Evolutionary conservation across 805 yeast species (phyloP), one percentile per base, ranked within the genome.

Genomic region (Yamadazyma takamatsuzukensis): DNA sequence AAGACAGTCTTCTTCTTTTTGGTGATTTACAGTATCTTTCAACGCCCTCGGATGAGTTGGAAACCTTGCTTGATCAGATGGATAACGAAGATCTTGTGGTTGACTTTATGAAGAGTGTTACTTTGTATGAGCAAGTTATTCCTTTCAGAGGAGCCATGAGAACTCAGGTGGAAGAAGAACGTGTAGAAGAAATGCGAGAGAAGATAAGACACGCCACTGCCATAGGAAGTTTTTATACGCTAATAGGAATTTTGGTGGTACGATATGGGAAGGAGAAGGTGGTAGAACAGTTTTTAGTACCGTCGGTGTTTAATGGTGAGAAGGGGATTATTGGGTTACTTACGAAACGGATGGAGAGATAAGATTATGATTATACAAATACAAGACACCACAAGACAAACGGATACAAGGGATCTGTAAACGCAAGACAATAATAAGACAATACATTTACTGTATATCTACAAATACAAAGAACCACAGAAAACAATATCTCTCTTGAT

Each of bases 401-500:
- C n/a, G n/a, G n/a, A n/a, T n/a, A n/a, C n/a, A n/a, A n/a, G n/a
- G n/a, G n/a, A n/a, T n/a, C n/a, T n/a, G n/a, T n/a, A n/a, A n/a
- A n/a, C n/a, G n/a, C n/a, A n/a, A n/a, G n/a, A n/a, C n/a, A n/a
- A n/a, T n/a, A n/a, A n/a, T n/a, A n/a, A n/a, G n/a, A n/a, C n/a
- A n/a, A n/a, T n/a, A n/a, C n/a, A n/a, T n/a, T n/a, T n/a, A 9
- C 22, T n/a, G 13, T 22, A 22, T 22, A 7, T 6, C 36, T 69
- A 89, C 44, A 90, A 64, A 54, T 93, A 93, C 39, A 93, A 72
- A 36, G 96, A 84, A 4, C 97, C 97, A 55, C 97, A 93, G 61
- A 93, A 93, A 0, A 93, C 97, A 47, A 93, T 93, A 56, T 93
- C 98, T 49, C 99, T 78, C 61, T 90, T 90, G 54, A 93, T 93